phyloP scores from a whole-genome alignment of 2,329 filamentous ascomycete genomes.

The Laburnicola sp. region DNA sequence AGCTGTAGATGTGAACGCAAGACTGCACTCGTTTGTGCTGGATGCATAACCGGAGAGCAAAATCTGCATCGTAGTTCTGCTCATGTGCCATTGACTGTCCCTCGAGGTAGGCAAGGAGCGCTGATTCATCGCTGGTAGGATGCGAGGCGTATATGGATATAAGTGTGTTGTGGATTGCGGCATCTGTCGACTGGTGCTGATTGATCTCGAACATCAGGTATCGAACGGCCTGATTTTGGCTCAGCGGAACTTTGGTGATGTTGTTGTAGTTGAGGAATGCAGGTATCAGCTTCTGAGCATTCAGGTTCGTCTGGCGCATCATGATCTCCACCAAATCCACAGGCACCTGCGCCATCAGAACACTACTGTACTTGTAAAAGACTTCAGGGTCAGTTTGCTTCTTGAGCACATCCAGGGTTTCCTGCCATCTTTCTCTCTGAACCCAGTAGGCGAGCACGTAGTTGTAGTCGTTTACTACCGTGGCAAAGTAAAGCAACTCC shows the following conservation, averaged over 20 bases:
- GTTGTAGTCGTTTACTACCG: conserved; percentile 84
- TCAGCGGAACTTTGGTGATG: conserved; percentile 67
- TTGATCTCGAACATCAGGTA: conserved; percentile 95
- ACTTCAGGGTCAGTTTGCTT: conserved; percentile 89
- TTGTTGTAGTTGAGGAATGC: conserved; percentile 89
- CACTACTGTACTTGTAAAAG: conserved; percentile 95
- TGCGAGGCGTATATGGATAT: conserved; percentile 95
- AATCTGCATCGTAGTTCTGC: conserved; percentile 89
- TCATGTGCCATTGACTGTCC: conserved; percentile 75
- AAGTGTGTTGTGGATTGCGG: conserved; percentile 94
- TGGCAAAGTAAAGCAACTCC: conserved; percentile 89
- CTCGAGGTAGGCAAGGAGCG: conserved; percentile 85
- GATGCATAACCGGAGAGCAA: conserved; percentile 92
- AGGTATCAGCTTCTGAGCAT: conserved; percentile 86
- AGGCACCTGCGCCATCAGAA: conserved; percentile 88
- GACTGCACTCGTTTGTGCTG: conserved; percentile 90
- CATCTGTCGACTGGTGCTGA: conserved; percentile 74
- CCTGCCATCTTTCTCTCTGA: conserved; percentile 87
- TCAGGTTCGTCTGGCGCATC: conserved; percentile 85
- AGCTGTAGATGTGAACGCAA: conserved; percentile 95
- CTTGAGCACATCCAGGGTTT: conserved; percentile 85
- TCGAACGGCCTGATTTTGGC: conserved; percentile 81
- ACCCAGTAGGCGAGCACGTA: conserved; percentile 98
- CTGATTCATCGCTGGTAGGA: conserved; percentile 78
- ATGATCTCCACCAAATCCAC: conserved; percentile 90